Base-by-base conservation (phyloP, 345 rosid species). In the Eucalyptus cladocalyx region DNA sequence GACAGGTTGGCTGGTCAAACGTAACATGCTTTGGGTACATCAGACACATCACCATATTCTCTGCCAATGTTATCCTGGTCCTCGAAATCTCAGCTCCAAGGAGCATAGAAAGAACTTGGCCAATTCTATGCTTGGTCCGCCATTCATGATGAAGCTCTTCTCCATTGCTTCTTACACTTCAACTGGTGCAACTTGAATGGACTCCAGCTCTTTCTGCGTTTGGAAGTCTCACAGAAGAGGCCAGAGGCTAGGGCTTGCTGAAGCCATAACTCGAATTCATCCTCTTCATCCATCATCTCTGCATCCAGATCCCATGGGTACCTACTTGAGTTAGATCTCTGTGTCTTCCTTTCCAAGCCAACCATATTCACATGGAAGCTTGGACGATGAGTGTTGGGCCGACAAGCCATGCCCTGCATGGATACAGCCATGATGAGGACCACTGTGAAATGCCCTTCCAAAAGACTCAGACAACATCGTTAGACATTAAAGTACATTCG, bases 291-390 rank as follows among this genome's bases (percentile, higher is more conserved):
- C 93, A 96, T 96, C 97, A 95, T 97, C 89, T 98, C 97, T 9
- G 98, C 98, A 91, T 96, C 99, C 90, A 97, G 91, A 91, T 95
- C 97, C 99, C 99, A 97, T 3, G 98, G 98, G 87, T 91, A 97
- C 90, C 97, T 93, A 91, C 99, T 95, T 12, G 99, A 98, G 93
- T 92, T 95, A 83, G 98, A 95, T 88, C 97, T 92, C 32, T 95
- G 97, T 28, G 98, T 92, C n/a, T 96, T 94, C 93, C 97, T 97
- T 91, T 94, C 99, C 92, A 94, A 92, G 32, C 98, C 99, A 89
- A 98, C 99, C 99, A 98, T 95, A 93, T 98, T 98, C 87, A 98
- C 98, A 88, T 95, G 99, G 94, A 97, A 97, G 92, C 99, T 97
- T 37, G 99, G 99, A 65, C 98, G 93, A 91, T 97, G 99, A 47